A percentile compares a stretch with the other conserved stretches of the same genome.
These are phyloP conservation scores for Mycena vitilis DNA, from an alignment of 768 basidiomycete genomes.

Conservation along the genomic window DNA sequence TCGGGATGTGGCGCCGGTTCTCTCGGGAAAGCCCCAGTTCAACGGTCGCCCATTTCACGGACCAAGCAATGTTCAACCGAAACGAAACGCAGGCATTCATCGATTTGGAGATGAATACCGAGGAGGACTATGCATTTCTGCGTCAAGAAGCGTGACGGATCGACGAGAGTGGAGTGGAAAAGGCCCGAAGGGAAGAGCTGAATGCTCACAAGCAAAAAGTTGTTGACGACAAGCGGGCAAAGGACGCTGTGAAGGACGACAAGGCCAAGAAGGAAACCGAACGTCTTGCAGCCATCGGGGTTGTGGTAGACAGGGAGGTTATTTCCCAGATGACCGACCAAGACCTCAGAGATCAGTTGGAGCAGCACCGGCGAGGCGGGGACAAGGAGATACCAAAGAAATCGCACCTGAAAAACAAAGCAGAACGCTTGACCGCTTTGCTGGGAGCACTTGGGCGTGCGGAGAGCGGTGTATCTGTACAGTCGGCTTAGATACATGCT, in stretches of 20 bases:
- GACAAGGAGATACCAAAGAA: constrained; percentile 13
- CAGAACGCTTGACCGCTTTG: not conserved
- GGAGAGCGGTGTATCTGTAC: no score
- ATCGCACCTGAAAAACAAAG: not conserved
- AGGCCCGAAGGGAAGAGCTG: constrained; percentile 1
- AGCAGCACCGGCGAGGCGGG: not conserved
- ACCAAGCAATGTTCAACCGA: constrained; percentile 5
- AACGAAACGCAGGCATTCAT: constrained; percentile 14
- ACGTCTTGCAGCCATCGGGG: not conserved
- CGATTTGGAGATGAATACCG: not conserved
- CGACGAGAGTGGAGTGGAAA: constrained; percentile 14
- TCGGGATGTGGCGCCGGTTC: constrained; percentile 9
- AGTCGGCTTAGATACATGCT: no score
- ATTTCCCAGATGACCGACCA: constrained; percentile 1
- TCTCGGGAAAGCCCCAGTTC: constrained; percentile 16
- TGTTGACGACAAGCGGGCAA: not conserved
- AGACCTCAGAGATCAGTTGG: constrained; percentile 6
- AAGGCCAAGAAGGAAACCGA: not conserved
- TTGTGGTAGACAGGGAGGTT: no score
- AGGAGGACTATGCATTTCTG: constrained; percentile 3
- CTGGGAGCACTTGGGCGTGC: no score
- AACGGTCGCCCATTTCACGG: constrained; percentile 8
- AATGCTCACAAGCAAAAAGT: not conserved
- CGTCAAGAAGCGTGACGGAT: not conserved
- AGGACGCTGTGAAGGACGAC: not conserved